Conservation (phyloP, 2,329 filamentous ascomycete species). For the Cytospora chrysosperma region DNA sequence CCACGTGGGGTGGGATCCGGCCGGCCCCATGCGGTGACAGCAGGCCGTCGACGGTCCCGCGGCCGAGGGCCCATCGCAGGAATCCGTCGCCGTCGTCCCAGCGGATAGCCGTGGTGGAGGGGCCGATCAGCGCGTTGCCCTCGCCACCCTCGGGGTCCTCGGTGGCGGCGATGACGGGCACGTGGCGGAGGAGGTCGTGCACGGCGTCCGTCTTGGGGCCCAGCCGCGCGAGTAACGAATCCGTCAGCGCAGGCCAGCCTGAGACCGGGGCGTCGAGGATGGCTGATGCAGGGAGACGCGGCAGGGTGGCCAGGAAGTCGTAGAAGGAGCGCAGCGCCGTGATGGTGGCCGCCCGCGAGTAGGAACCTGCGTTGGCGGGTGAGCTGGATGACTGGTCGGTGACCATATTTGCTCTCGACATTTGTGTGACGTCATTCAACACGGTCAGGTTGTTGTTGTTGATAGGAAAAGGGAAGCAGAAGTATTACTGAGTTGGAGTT, state of each 20-base stretch:
- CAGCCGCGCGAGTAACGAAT: neutral
- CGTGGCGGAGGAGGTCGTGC: neutral
- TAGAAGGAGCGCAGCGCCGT: neutral
- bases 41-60: neutral
- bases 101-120: neutral
- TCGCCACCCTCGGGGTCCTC: neutral
- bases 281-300: neutral
- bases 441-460: too few species aligned
- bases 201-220: neutral
- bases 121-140: neutral
- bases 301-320: neutral
- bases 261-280: neutral
- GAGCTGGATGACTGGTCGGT: neutral
- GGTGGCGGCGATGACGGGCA: neutral
- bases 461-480: too few species aligned
- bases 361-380: neutral
- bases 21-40: neutral
- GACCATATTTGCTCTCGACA: neutral
- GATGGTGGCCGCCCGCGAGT: neutral
- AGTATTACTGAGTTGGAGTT: too few species aligned
- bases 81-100: neutral
- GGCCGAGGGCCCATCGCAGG: neutral
- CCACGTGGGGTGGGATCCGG: neutral
- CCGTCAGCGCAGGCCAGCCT: neutral
- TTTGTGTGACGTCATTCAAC: neutral